Conservation (phyloP, 352 stramenopile species). For the Phytopythium vexans region DNA sequence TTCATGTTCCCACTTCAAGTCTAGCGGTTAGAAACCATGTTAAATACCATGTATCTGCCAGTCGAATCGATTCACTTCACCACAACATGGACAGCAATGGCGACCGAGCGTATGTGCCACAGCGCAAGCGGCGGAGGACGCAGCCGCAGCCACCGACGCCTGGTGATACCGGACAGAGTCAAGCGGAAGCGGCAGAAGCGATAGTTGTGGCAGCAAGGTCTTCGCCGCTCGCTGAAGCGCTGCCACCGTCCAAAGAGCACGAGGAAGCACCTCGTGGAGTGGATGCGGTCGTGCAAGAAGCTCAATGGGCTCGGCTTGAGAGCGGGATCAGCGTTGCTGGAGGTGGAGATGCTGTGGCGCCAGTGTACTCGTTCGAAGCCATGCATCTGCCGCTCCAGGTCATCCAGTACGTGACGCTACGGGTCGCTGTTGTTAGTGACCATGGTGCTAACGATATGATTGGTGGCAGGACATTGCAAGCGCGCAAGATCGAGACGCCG, state of each 20-base stretch:
- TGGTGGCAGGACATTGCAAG: slow-evolving; percentile 13
- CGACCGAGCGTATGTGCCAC: slow-evolving; percentile 29
- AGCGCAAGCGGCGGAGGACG: slow-evolving; percentile 35
- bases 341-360: slow-evolving; percentile 10
- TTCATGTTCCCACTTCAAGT: too few relatives aligned
- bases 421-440: background rate
- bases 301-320: slow-evolving; percentile 48
- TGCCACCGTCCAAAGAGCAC: background rate
- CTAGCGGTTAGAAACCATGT: too few relatives aligned
- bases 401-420: slow-evolving; percentile 10
- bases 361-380: slow-evolving; percentile 31
- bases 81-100: slow-evolving; percentile 4
- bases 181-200: background rate
- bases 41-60: too few relatives aligned
- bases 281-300: slow-evolving; percentile 26
- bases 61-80: background rate
- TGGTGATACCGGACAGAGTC: too few relatives aligned
- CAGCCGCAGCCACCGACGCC: background rate
- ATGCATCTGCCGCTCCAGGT: slow-evolving; percentile 25
- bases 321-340: slow-evolving; percentile 39
- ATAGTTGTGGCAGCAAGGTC: background rate
- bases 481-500: slow-evolving; percentile 72
- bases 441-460: background rate
- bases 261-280: background rate
- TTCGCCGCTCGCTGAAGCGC: slow-evolving; percentile 2